phyloP scores from a whole-genome alignment of 2,329 filamentous ascomycete genomes.

The Ilyonectria destructans region DNA sequence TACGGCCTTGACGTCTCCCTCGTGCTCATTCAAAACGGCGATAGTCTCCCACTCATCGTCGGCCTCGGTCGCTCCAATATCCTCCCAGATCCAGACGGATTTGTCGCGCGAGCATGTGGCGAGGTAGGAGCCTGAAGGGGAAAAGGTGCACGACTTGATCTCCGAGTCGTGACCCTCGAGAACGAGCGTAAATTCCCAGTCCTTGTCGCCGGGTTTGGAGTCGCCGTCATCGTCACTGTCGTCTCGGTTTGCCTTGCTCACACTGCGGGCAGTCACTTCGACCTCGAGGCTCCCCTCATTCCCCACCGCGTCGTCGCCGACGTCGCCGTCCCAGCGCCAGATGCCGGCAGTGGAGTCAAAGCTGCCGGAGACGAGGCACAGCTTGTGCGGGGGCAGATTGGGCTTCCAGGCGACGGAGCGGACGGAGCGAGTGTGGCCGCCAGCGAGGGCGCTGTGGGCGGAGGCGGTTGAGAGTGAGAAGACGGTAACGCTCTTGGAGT shows the following conservation, averaged over 20 bases:
- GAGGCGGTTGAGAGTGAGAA: slow-evolving; percentile 89
- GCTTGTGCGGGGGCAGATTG: slow-evolving; percentile 70
- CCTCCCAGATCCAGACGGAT: slow-evolving; percentile 98
- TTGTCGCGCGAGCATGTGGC: slow-evolving; percentile 96
- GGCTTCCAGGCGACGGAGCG: slow-evolving; percentile 92
- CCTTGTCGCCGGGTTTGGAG: slow-evolving; percentile 77
- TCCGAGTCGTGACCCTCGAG: slow-evolving; percentile 97
- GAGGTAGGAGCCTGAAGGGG: slow-evolving; percentile 81
- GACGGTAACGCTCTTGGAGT: slow-evolving; percentile 89
- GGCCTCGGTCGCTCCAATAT: slow-evolving; percentile 79
- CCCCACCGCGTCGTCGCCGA: slow-evolving; percentile 51
- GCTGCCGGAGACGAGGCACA: slow-evolving; percentile 90
- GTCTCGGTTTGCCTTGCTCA: slow-evolving; percentile 37
- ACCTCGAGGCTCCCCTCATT: slow-evolving; percentile 58
- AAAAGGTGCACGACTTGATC: slow-evolving; percentile 86
- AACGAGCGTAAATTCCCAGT: slow-evolving; percentile 94
- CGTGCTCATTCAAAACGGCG: slow-evolving; percentile 94
- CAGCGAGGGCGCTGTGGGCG: slow-evolving; percentile 84
- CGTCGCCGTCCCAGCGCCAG: slow-evolving; percentile 78
- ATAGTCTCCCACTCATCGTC: slow-evolving; percentile 98
- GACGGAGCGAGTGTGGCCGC: slow-evolving; percentile 93
- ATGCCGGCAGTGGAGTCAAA: slow-evolving; percentile 94
- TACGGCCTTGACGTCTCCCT: slow-evolving; percentile 95
- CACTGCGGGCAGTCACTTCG: slow-evolving; percentile 56
- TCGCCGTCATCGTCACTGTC: slow-evolving; percentile 52